Base-by-base conservation (phyloP, 2,329 filamentous ascomycete species). In the Aspergillus luchuensis region DNA sequence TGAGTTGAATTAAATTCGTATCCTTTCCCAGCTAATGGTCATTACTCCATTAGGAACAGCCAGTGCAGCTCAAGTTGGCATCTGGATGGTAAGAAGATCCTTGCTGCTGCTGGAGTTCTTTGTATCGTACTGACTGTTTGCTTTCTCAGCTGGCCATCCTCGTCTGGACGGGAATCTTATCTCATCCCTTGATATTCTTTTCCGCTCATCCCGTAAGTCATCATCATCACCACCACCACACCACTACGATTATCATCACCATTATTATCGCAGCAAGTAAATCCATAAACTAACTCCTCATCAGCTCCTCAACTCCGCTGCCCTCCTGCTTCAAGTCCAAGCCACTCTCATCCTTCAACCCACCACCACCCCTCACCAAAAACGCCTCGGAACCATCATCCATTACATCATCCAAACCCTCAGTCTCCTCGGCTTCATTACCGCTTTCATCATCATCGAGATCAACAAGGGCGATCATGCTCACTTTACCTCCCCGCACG, bases 261-360 rank as follows among this genome's bases (percentile, higher is more conserved):
- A 23, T 23, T n/a, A 36, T 54, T 30, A 41, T 19, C 25, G 4
- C 11, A 36, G 11, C 15, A 36, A 36, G 33, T 36, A 36, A 36
- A 2, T 36, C 2, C 33, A 13, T 11, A 4, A 49, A 7, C 53
- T 55, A 30, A 47, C 21, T 17, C 33, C 33, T 47, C 13, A 21
- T n/a, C 61, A 82, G 81, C 77, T 84, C 13, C 76, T 84, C 67
- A 86, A 86, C 70, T 85, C 79, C 66, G 78, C 89, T 59, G 92
- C 87, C 52, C 76, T 96, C 60, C 82, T 97, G 63, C 82, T 91
- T 60, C 82, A 95, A 69, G 84, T 90, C 17, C 89, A 97, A 81
- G 89, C 89, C 58, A 87, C 93, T 66, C 87, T 98, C 56, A 80
- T 95, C 67, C 85, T 98, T 38, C 95, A 99, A 76, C 95, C 94